phyloP scores from a whole-genome alignment of 2,329 filamentous ascomycete species.

The Pyrenochaeta sp. region DNA sequence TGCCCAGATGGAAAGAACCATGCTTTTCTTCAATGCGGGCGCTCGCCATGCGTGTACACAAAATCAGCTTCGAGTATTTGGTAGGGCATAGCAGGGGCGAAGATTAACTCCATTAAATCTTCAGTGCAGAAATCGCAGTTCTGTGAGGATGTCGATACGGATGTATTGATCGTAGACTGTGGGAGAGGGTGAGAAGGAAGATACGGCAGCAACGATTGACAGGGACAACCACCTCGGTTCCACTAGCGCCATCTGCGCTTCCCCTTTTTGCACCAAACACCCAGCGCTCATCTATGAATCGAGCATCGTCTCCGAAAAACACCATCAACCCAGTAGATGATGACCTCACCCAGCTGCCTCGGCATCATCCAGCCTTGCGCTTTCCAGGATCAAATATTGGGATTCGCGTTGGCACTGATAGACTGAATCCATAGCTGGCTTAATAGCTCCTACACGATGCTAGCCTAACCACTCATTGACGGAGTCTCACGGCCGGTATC shows the following conservation, averaged over 20 bases:
- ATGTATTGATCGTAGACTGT: background rate
- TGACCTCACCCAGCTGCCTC: constrained; percentile 5
- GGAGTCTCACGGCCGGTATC: background rate
- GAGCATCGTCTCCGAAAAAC: constrained; percentile 7
- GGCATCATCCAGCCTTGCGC: constrained; percentile 9
- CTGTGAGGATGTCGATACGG: background rate
- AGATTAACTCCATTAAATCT: background rate
- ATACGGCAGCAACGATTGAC: background rate
- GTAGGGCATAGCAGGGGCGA: background rate
- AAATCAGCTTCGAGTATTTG: background rate
- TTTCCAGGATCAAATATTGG: constrained; percentile 8
- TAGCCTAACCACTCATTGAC: background rate
- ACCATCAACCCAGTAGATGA: constrained; percentile 1
- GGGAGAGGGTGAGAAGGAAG: background rate
- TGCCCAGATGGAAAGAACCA: background rate
- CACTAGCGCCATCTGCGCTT: constrained; percentile 13
- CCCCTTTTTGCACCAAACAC: constrained; percentile 14
- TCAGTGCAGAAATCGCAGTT: background rate
- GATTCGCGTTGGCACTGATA: constrained; percentile 7
- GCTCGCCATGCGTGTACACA: background rate
- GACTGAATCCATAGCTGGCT: constrained; percentile 4
- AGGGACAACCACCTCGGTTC: constrained; percentile 10
- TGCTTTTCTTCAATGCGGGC: background rate
- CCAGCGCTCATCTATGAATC: background rate
- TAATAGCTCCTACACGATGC: background rate